Percentiles rank a stretch among this genome's conserved stretches.
Conservation (phyloP, 768 basidiomycete species). For the Kwoniella botswanensis region DNA sequence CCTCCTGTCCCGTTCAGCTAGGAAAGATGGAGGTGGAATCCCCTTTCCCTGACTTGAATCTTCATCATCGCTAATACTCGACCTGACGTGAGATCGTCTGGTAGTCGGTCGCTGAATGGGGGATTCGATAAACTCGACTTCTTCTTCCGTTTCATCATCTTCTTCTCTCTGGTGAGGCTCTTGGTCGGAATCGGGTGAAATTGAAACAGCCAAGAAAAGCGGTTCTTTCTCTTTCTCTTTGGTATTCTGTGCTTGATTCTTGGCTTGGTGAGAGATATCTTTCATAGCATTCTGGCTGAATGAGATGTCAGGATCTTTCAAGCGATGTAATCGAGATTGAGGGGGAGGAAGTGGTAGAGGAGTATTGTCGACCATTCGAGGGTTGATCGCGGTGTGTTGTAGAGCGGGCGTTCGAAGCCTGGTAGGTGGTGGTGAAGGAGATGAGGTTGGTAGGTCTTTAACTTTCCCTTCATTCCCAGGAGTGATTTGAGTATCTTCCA, state of each 20-base stretch:
- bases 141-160: constrained; percentile 3
- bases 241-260: not conserved
- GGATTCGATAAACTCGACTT: not conserved
- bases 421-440: constrained; percentile 10
- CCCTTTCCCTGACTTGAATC: not conserved
- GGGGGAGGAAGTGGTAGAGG: not conserved
- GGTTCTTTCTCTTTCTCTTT: not conserved
- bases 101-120: constrained; percentile 2
- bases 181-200: constrained; percentile 3
- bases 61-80: not conserved
- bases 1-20: not conserved
- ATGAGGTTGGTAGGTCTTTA: not conserved
- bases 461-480: not conserved
- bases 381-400: not conserved
- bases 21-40: constrained; percentile 4
- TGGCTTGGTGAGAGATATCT: not conserved
- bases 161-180: not conserved
- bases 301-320: not conserved
- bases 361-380: not conserved
- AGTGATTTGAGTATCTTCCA: not conserved
- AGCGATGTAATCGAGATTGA: not conserved
- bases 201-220: constrained; percentile 11
- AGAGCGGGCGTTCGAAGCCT: constrained; percentile 3
- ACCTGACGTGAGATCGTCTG: not conserved
- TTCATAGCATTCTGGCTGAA: not conserved